Evolutionary conservation across 257 asterid genomes (phyloP).

Genomic region (Haberlea rhodopensis): DNA sequence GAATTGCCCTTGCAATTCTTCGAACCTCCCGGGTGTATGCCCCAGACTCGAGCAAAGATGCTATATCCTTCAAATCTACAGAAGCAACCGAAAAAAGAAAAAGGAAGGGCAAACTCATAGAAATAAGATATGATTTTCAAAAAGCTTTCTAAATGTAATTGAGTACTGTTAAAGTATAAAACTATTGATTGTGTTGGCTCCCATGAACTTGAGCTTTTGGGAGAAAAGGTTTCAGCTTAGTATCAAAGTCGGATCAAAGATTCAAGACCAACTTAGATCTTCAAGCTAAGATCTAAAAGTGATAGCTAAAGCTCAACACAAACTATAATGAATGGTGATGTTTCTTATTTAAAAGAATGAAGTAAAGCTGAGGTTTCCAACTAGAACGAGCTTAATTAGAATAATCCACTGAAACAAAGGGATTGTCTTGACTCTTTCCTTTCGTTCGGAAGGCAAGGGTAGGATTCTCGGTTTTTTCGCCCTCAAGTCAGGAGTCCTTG

Average conservation of each 20-base stretch:
- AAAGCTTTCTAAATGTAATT: not conserved
- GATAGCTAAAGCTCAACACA: not conserved
- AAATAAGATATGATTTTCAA: not conserved
- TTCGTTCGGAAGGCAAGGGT: not conserved
- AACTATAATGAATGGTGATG: not conserved
- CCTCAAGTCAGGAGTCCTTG: not conserved
- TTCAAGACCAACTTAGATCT: not conserved
- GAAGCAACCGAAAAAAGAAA: conserved; percentile 10
- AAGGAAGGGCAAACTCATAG: not conserved
- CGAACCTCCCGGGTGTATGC: conserved; percentile 81
- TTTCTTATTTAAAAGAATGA: not conserved
- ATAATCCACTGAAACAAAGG: not conserved
- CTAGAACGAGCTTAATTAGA: not conserved
- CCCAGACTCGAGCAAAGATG: conserved; percentile 73
- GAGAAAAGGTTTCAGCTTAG: not conserved
- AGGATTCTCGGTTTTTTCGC: not conserved
- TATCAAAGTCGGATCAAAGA: not conserved
- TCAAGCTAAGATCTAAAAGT: not conserved
- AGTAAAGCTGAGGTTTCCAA: not conserved
- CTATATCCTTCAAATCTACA: conserved; percentile 76
- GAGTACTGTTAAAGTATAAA: not conserved
- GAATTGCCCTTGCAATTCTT: conserved; percentile 71
- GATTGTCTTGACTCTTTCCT: not conserved
- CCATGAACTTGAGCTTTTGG: not conserved
- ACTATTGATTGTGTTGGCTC: not conserved